phyloP scores from a whole-genome alignment of 129 eudicot genomes.

The Escallonia herrerae region DNA sequence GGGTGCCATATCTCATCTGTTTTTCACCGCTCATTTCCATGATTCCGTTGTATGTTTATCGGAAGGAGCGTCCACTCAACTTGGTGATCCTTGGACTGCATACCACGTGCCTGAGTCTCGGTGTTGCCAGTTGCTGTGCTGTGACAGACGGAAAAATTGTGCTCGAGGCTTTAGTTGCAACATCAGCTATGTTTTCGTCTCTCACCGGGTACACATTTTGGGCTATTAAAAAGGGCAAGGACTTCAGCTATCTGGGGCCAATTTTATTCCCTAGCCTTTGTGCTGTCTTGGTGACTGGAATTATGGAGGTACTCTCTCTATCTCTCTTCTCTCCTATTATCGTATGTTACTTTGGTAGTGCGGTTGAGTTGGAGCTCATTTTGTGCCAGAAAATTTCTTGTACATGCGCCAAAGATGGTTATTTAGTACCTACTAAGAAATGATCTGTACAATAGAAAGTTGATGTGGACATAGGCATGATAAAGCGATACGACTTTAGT shows the following conservation, averaged over 20 bases:
- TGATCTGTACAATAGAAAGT: no score
- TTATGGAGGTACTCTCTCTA: constrained; percentile 28
- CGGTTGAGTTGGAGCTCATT: no score
- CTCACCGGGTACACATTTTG: constrained; percentile 52
- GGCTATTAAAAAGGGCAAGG: constrained; percentile 54
- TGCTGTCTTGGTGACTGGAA: constrained; percentile 27
- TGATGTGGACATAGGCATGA: no score
- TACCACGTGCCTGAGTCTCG: constrained; percentile 36
- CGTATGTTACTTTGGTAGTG: not conserved
- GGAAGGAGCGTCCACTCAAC: constrained; percentile 46
- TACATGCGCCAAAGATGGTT: no score
- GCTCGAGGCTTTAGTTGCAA: constrained; percentile 48
- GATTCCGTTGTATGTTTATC: constrained; percentile 35
- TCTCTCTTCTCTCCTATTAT: constrained; percentile 6
- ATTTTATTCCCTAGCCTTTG: constrained; percentile 42
- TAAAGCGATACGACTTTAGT: no score
- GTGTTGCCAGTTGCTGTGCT: constrained; percentile 49
- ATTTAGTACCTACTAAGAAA: no score
- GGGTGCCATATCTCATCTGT: no score
- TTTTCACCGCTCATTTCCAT: not conserved
- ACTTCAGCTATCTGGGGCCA: constrained; percentile 53
- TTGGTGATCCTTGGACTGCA: constrained; percentile 41
- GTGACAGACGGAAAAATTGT: constrained; percentile 49
- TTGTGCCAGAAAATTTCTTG: no score
- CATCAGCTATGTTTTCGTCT: constrained; percentile 38